These are phyloP conservation scores for Amanita muscaria DNA, from an alignment of 768 basidiomycete genomes.

Conservation along the genomic window DNA sequence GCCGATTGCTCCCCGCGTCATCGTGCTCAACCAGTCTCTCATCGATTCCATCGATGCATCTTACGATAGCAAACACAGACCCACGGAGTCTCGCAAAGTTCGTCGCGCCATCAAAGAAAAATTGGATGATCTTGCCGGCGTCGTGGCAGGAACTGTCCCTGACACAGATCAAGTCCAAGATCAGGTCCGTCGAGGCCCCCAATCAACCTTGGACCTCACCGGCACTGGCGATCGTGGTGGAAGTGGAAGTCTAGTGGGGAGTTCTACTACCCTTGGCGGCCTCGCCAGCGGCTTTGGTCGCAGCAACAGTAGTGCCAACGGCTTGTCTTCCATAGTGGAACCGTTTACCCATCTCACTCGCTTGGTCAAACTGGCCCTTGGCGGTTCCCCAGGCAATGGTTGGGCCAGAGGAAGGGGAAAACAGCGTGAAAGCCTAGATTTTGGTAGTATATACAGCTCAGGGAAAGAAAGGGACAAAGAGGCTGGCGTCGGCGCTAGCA, in stretches of 20 bases:
- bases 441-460: conserved; percentile 13
- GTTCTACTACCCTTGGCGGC: conserved; percentile 6
- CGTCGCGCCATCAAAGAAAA: conserved; percentile 55
- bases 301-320: conserved; percentile 25
- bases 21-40: conserved; percentile 35
- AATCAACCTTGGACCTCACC: conserved; percentile 2
- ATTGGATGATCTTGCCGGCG: conserved; percentile 41
- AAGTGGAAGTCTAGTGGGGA: conserved; percentile 27
- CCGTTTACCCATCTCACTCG: conserved; percentile 43
- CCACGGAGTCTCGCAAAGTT: conserved; percentile 49
- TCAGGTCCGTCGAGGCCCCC: conserved; percentile 2
- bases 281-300: conserved; percentile 27
- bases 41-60: conserved; percentile 38
- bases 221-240: conserved; percentile 18
- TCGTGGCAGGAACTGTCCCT: conserved; percentile 20
- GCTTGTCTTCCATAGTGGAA: conserved; percentile 33
- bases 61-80: conserved; percentile 38
- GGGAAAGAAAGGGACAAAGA: conserved; percentile 24
- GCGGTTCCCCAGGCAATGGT: conserved; percentile 3
- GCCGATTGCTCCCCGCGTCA: conserved; percentile 1
- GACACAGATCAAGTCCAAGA: conserved; percentile 19
- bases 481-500: conserved; percentile 28
- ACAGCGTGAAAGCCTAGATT: conserved; percentile 5
- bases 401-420: conserved; percentile 4
- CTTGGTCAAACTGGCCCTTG: conserved; percentile 40